Evolutionary conservation across 2,329 filamentous ascomycete species (phyloP).

Genomic region (Endoconidiophora polonica): DNA sequence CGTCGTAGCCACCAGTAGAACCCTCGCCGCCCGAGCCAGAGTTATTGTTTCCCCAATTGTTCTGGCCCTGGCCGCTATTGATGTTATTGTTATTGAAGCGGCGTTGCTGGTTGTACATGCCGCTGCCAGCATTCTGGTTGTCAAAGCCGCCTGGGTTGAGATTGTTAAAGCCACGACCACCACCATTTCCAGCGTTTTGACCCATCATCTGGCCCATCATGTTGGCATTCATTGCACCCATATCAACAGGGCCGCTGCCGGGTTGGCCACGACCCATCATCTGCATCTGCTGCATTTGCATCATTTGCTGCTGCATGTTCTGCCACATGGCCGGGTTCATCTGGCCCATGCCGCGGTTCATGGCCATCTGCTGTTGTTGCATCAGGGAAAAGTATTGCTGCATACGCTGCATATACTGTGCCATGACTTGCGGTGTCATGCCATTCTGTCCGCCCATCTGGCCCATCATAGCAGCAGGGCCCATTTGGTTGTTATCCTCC

Average conservation of each 20-base stretch:
- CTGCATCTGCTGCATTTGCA: slow-evolving; percentile 61
- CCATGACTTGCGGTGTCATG: slow-evolving; percentile 95
- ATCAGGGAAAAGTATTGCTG: slow-evolving; percentile 93
- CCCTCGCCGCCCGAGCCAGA: slow-evolving; percentile 11
- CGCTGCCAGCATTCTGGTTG: slow-evolving; percentile 4
- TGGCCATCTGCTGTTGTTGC: slow-evolving; percentile 62
- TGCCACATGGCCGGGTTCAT: slow-evolving; percentile 48
- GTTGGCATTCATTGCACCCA: slow-evolving; percentile 23
- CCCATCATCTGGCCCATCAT: slow-evolving; percentile 41
- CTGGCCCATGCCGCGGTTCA: slow-evolving; percentile 50
- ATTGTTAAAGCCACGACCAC: slow-evolving; percentile 26
- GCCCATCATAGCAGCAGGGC: slow-evolving; percentile 21
- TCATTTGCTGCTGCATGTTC: slow-evolving; percentile 59
- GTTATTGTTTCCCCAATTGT: slow-evolving; percentile 10
- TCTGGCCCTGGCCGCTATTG: slow-evolving; percentile 5
- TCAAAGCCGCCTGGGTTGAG: slow-evolving; percentile 13
- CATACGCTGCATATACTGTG: slow-evolving; percentile 96
- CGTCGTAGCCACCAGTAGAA: slow-evolving; percentile 19
- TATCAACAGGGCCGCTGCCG: no score
- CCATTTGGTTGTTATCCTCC: slow-evolving; percentile 25
- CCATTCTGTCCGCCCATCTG: slow-evolving; percentile 35
- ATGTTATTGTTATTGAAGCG: slow-evolving; percentile 16
- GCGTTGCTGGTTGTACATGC: slow-evolving; percentile 12
- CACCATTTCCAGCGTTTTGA: slow-evolving; percentile 25
- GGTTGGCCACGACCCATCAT: slow-evolving; percentile 20